These are phyloP conservation scores for Calendula officinalis DNA, from an alignment of 129 eudicot species.

Conservation along the genomic window DNA sequence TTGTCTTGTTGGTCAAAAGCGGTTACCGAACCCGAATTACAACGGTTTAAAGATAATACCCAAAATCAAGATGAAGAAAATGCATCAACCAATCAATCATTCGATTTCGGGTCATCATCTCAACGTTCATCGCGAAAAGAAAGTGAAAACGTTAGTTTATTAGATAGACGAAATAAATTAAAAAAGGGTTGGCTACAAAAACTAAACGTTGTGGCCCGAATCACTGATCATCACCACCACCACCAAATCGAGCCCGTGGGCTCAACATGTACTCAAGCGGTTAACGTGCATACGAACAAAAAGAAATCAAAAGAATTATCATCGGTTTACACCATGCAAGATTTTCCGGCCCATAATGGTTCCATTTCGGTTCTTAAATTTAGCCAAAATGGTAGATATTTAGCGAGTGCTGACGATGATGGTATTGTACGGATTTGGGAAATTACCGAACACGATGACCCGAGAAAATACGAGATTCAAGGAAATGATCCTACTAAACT, in stretches of 20 bases:
- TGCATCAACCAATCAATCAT: constrained; percentile 32
- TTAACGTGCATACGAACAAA: constrained; percentile 43
- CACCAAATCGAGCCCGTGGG: constrained; percentile 16
- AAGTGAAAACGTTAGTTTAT: constrained; percentile 16
- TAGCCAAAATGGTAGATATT: constrained; percentile 73
- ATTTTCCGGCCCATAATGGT: constrained; percentile 73
- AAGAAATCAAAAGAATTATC: constrained; percentile 70
- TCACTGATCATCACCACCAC: constrained; percentile 13
- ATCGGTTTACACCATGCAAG: constrained; percentile 61
- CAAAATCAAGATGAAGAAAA: constrained; percentile 41
- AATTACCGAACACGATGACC: constrained; percentile 53
- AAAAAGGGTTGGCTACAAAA: constrained; percentile 62
- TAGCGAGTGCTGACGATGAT: constrained; percentile 89
- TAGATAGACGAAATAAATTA: constrained; percentile 37
- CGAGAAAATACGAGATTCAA: constrained; percentile 32
- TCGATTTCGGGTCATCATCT: constrained; percentile 51
- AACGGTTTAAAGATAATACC: constrained; percentile 33
- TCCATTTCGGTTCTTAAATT: constrained; percentile 70
- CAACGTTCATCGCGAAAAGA: constrained; percentile 39
- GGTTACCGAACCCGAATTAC: constrained; percentile 18
- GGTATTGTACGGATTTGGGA: constrained; percentile 75
- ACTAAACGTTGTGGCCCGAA: constrained; percentile 43
- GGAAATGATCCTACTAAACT: constrained; percentile 44
- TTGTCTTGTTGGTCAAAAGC: constrained; percentile 34
- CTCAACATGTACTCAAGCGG: constrained; percentile 21